phyloP scores from a whole-genome alignment of 306 rosid species.

The Datisca glomerata region DNA sequence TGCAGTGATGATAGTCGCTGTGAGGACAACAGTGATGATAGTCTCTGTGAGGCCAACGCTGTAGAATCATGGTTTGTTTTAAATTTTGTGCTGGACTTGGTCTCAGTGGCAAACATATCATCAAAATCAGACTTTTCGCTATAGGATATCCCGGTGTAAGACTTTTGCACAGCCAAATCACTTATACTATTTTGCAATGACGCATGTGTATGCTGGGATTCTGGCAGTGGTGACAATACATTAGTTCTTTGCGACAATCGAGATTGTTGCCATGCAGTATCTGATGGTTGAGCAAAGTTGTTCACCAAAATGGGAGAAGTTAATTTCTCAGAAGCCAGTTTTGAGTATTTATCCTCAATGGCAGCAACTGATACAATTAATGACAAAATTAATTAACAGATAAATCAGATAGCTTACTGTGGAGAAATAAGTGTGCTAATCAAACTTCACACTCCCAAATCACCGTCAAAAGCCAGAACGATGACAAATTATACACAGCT shows the following conservation, averaged over 20 bases:
- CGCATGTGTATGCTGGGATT: slow-evolving; percentile 22
- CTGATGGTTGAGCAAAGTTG: slow-evolving; percentile 21
- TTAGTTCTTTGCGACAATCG: slow-evolving; percentile 20
- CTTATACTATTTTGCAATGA: too few species aligned
- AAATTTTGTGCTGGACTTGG: slow-evolving; percentile 19
- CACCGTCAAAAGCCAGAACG: too few species aligned
- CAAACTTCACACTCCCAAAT: too few species aligned
- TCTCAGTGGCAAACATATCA: slow-evolving; percentile 26
- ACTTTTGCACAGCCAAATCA: too few species aligned
- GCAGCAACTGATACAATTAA: slow-evolving; percentile 26
- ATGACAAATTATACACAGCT: too few species aligned
- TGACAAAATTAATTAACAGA: too few species aligned
- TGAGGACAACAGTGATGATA: slow-evolving; percentile 17
- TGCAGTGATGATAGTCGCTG: slow-evolving; percentile 14
- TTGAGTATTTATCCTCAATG: slow-evolving; percentile 16
- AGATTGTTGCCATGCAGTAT: slow-evolving; percentile 24
- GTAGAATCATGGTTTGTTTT: slow-evolving; percentile 16
- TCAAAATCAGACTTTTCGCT: slow-evolving; percentile 23
- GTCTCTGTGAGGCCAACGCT: too few species aligned
- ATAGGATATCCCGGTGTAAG: too few species aligned
- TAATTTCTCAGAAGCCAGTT: slow-evolving; percentile 23
- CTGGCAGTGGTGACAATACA: slow-evolving; percentile 19
- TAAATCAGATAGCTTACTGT: too few species aligned
- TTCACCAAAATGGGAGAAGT: slow-evolving; percentile 22
- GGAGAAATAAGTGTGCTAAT: too few species aligned